Evolutionary conservation across 2,329 filamentous ascomycete genomes (phyloP).

Genomic region (Trichoderma semiorbis): DNA sequence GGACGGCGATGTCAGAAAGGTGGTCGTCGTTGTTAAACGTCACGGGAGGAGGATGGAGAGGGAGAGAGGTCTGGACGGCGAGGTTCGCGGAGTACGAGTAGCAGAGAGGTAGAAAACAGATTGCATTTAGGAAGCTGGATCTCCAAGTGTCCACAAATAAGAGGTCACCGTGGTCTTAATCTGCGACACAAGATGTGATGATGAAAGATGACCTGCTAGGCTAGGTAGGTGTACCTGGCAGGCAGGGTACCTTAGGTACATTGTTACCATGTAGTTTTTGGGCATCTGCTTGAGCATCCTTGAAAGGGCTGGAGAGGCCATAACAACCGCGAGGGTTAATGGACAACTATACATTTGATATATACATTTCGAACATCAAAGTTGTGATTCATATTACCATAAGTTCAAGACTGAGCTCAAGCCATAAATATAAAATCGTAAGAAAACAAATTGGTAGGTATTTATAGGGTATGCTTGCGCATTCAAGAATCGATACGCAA

Average conservation of each 20-base stretch:
- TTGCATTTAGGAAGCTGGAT: not conserved
- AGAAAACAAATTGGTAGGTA: not conserved
- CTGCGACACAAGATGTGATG: not conserved
- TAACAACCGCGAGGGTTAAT: not conserved
- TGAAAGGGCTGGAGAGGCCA: not conserved
- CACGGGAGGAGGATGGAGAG: not conserved
- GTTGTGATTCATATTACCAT: not conserved
- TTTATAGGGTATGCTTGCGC: not conserved
- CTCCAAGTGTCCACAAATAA: not conserved
- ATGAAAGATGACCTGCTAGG: not conserved
- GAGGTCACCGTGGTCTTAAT: not conserved
- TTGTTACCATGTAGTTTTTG: not conserved
- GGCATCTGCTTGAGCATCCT: not conserved
- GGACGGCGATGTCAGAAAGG: not conserved
- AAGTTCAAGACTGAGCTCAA: not conserved
- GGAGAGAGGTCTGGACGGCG: not conserved
- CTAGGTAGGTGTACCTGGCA: not conserved
- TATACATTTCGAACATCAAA: not conserved
- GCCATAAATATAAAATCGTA: not conserved
- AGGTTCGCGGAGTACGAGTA: not conserved
- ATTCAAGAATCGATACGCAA: not conserved
- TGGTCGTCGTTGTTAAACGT: not conserved
- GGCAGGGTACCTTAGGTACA: not conserved
- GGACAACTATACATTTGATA: not conserved
- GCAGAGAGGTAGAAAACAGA: not conserved